Conservation (phyloP, 2,329 filamentous ascomycete species). For the Fusarium oxysporum region DNA sequence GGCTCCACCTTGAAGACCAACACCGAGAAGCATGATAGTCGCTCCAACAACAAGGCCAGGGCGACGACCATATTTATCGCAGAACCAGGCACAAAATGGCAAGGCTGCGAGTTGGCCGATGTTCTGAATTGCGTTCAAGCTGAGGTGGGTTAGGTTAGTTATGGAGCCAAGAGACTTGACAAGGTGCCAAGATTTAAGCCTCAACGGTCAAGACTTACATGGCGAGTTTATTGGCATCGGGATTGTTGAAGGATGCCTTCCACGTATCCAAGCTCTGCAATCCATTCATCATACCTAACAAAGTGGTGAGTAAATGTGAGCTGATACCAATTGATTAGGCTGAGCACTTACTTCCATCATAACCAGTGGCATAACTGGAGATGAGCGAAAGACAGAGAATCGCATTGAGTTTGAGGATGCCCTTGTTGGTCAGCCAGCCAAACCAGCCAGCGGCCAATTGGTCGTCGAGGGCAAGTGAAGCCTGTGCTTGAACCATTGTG, state of each 20-base stretch:
- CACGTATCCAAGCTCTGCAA: constrained; percentile 16
- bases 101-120: constrained; percentile 17
- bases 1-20: constrained; percentile 14
- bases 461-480: constrained; percentile 17
- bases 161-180: neutral
- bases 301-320: neutral
- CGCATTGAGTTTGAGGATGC: constrained; percentile 18
- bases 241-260: constrained; percentile 13
- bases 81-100: constrained; percentile 17
- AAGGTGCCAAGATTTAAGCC: neutral
- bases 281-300: constrained; percentile 7
- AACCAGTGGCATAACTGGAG: constrained; percentile 16
- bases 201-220: constrained; percentile 4
- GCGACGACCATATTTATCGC: constrained; percentile 9
- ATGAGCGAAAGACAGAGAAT: constrained; percentile 21
- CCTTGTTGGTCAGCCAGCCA: constrained; percentile 15
- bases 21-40: constrained; percentile 13
- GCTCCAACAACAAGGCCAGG: constrained; percentile 3
- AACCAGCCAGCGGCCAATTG: constrained; percentile 23
- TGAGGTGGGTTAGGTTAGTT: neutral
- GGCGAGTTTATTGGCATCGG: constrained; percentile 7
- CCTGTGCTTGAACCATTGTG: constrained; percentile 23
- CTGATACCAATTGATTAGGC: accelerated
- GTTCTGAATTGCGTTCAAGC: constrained; percentile 18
- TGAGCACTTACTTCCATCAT: constrained; percentile 6